phyloP scores from a whole-genome alignment of 306 rosid genomes.

The Vachellia pachyceras region DNA sequence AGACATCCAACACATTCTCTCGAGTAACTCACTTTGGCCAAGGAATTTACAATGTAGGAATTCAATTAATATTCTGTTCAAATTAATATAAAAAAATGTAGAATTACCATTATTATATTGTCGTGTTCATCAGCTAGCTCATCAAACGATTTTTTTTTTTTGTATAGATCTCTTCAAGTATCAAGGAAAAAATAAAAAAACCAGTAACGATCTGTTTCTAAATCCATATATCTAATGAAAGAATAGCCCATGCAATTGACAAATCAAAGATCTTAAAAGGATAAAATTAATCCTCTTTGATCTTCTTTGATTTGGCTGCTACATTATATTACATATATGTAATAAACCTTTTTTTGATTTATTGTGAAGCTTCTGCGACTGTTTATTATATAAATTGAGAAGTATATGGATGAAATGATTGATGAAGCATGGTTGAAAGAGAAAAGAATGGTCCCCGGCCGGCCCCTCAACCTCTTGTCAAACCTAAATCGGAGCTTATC shows the following conservation, averaged over 20 bases:
- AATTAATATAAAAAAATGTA: too few species aligned
- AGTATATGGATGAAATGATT: too few species aligned
- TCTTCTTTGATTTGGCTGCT: not conserved
- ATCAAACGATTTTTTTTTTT: too few species aligned
- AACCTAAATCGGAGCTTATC: not conserved
- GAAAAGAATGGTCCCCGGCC: constrained; percentile 3
- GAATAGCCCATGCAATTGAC: not conserved
- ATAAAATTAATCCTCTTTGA: not conserved
- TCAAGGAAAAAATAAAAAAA: not conserved
- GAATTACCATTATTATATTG: too few species aligned
- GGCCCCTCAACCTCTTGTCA: too few species aligned
- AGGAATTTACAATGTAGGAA: too few species aligned
- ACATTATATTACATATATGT: too few species aligned
- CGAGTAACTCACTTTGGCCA: too few species aligned
- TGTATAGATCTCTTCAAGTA: not conserved
- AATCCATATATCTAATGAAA: not conserved
- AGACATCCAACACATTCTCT: too few species aligned
- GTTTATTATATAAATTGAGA: not conserved
- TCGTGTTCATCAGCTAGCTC: too few species aligned
- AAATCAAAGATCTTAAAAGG: not conserved
- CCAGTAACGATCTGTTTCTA: not conserved
- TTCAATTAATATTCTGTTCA: too few species aligned
- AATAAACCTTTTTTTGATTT: too few species aligned
- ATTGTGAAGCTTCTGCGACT: not conserved
- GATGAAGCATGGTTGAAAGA: not conserved